Evolutionary conservation across 2,329 filamentous ascomycete genomes (phyloP), one percentile per base, ranked within the genome.

Genomic region (Aciculosporium take): DNA sequence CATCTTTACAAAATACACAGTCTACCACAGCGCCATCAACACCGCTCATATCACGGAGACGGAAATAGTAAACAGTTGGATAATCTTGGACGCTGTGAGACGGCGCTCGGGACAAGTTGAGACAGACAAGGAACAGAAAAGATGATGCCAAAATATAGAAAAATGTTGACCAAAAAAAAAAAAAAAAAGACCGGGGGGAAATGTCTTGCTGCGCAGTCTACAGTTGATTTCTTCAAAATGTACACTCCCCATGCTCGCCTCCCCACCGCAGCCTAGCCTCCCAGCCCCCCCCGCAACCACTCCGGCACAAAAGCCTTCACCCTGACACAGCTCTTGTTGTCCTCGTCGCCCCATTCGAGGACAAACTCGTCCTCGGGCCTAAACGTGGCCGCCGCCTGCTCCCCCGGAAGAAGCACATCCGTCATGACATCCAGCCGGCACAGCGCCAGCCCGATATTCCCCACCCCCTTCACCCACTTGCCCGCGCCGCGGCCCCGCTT

Each of bases 371-470:
- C 70, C 1, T 68, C 69, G 0, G 73, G 69, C 45, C 65, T 74
- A 55, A 69, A 84, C 15, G 72, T 72, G 1, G 79, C 76, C 5
- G 73, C 72, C 0, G 73, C 71, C 47, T 82, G 77, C 43, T 75
- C 74, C 5, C 78, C 82, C 2, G 81, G 82, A 41, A 91, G 64
- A 27, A 68, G 67, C 37, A 91, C 65, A 55, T 86, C 81, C 5
- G 85, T 94, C 88, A 95, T 95, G 56, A 81, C 79, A 64, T 94
- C 87, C 51, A 96, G 62, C 21, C 89, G 77, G 56, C 89, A 95
- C 49, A 95, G 63, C 2, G 79, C 89, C 40, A 98, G 67, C 1
- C 91, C 91, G 24, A 96, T 63, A 56, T 95, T 94, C 1, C 88
- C 89, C 12, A 89, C 67, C 0, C 84, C 81, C 25, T 66, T 67